Conservation (phyloP, 495 filamentous ascomycete genomes). For the Haplographium delicatum region DNA sequence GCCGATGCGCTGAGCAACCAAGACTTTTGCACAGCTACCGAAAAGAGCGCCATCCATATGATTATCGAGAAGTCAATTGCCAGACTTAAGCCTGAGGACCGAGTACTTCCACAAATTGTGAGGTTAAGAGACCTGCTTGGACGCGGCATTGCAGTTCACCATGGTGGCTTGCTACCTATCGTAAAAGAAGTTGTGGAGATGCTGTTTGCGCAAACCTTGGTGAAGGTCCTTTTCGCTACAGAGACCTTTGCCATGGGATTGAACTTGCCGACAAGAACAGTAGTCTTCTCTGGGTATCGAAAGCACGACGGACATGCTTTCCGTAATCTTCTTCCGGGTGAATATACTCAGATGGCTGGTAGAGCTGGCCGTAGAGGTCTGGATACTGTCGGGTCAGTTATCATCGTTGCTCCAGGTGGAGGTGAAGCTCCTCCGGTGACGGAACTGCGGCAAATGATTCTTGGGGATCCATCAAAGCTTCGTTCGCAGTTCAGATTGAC, state of each 20-base stretch:
- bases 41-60: conserved; percentile 97
- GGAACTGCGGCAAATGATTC: conserved; percentile 84
- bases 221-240: conserved; percentile 95
- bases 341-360: conserved; percentile 98
- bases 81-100: conserved; percentile 84
- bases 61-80: conserved; percentile 94
- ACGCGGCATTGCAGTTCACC: conserved; percentile 91
- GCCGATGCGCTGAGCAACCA: conserved; percentile 91
- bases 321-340: conserved; percentile 85
- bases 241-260: conserved; percentile 99
- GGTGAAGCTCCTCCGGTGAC: conserved; percentile 85
- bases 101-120: conserved; percentile 82
- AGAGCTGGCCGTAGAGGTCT: conserved; percentile 89
- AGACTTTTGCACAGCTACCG: conserved; percentile 84
- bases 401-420: conserved; percentile 76
- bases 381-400: conserved; percentile 87
- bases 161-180: conserved; percentile 91
- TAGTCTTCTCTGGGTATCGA: conserved; percentile 94
- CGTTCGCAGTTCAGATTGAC: conserved; percentile 94
- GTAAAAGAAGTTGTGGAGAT: conserved; percentile 99
- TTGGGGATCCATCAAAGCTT: conserved; percentile 92
- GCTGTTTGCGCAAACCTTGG: conserved; percentile 86
- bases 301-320: conserved; percentile 92
- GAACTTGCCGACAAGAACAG: conserved; percentile 91
- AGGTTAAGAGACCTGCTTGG: conserved; percentile 78